A percentile compares a stretch with the other conserved stretches of the same genome.
phyloP scores from a whole-genome alignment of 2,329 filamentous ascomycete species.

The Botrytis fragariae region DNA sequence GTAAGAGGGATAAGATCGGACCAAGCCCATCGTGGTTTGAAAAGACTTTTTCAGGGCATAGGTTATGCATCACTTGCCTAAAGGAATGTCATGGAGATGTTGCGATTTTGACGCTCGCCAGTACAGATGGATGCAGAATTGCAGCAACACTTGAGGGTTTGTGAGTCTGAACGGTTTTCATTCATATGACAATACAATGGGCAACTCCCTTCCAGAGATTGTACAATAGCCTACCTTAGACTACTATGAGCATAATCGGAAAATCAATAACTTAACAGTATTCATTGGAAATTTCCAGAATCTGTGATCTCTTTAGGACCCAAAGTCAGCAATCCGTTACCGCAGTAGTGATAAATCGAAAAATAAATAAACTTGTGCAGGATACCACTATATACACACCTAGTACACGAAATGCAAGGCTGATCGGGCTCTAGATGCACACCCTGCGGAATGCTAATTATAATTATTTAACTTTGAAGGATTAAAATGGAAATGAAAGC shows the following conservation, averaged over 20 bases:
- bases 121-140: constrained; percentile 12
- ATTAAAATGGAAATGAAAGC: not conserved
- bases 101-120: constrained; percentile 17
- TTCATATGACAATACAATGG: not conserved
- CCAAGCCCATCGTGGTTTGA: not conserved
- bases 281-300: not conserved
- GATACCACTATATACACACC: not conserved
- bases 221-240: not conserved
- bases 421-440: not conserved
- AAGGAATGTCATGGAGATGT: too few relatives aligned
- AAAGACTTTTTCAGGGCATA: not conserved
- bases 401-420: not conserved
- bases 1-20: not conserved
- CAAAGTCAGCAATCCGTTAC: not conserved
- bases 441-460: not conserved
- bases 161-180: not conserved
- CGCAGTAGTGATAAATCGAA: too few relatives aligned
- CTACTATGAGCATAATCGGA: not conserved
- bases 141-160: not conserved
- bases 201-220: not conserved
- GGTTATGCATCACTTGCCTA: not conserved
- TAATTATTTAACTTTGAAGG: not conserved
- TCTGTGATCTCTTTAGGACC: not conserved
- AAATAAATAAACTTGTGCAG: not conserved
- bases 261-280: not conserved